Conservation (phyloP, 208 protist genomes). For the Leishmania martiniquensis region DNA sequence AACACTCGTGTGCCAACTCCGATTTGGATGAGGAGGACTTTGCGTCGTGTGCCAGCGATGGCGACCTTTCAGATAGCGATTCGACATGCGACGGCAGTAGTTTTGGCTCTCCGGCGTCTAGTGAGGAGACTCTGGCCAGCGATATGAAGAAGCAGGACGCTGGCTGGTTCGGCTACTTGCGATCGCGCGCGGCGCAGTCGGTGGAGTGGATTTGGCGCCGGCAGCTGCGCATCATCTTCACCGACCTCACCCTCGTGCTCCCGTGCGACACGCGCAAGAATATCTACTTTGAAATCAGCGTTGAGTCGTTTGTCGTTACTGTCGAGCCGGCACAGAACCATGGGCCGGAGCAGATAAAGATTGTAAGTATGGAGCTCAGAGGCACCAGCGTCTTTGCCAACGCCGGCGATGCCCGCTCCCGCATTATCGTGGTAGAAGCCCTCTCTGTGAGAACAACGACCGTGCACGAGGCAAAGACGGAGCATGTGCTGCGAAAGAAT, state of each 20-base stretch:
- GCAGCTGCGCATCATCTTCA: slow-evolving; percentile 53
- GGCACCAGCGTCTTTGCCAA: slow-evolving; percentile 29
- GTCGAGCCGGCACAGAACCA: slow-evolving; percentile 48
- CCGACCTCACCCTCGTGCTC: slow-evolving; percentile 42
- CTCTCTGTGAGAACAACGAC: slow-evolving; percentile 50
- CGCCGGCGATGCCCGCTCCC: slow-evolving; percentile 13
- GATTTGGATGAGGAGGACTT: slow-evolving; percentile 46
- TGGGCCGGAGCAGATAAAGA: slow-evolving; percentile 47
- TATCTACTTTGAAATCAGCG: slow-evolving; percentile 38
- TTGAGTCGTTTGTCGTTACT: slow-evolving; percentile 43
- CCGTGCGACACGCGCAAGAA: slow-evolving; percentile 48
- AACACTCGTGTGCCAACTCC: slow-evolving; percentile 17
- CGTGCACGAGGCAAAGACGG: slow-evolving; percentile 42
- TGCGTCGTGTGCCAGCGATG: slow-evolving; percentile 68
- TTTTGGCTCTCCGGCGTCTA: slow-evolving; percentile 21
- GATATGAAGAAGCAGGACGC: not conserved
- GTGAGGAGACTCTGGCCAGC: slow-evolving; percentile 1
- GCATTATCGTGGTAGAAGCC: slow-evolving; percentile 37
- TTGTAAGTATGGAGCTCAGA: slow-evolving; percentile 38
- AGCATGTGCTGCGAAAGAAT: slow-evolving; percentile 59
- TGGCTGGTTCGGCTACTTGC: slow-evolving; percentile 59
- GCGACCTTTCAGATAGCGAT: slow-evolving; percentile 38
- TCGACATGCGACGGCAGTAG: slow-evolving; percentile 18
- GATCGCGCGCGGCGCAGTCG: slow-evolving; percentile 40
- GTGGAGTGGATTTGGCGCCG: slow-evolving; percentile 76